These are phyloP conservation scores for Boehmeria nivea DNA, from an alignment of 306 rosid genomes.

Conservation along the genomic window DNA sequence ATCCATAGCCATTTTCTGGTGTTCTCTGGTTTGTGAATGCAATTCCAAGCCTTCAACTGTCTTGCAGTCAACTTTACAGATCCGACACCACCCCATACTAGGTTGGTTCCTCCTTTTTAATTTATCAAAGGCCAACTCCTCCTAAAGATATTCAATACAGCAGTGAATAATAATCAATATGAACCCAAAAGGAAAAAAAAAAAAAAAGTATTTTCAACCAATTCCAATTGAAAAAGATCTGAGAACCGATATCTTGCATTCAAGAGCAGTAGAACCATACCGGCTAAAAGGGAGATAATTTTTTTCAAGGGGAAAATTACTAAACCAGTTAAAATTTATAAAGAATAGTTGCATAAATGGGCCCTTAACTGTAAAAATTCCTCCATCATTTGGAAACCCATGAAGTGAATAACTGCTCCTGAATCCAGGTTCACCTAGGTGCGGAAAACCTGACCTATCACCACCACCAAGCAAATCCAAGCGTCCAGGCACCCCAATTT, in stretches of 20 bases:
- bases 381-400: slow-evolving; percentile 65
- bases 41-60: slow-evolving; percentile 92
- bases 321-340: not conserved
- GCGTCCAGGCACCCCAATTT: no score
- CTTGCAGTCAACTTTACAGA: slow-evolving; percentile 93
- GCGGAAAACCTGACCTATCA: slow-evolving; percentile 55
- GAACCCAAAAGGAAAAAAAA: not conserved
- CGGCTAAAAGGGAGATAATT: no score
- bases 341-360: slow-evolving; percentile 2
- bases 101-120: slow-evolving; percentile 63
- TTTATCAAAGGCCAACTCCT: slow-evolving; percentile 67
- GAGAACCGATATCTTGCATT: no score
- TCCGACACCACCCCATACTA: slow-evolving; percentile 95
- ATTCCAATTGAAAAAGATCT: not conserved
- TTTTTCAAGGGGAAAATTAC: no score
- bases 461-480: slow-evolving; percentile 61
- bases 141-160: slow-evolving; percentile 44
- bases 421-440: slow-evolving; percentile 94
- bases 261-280: no score
- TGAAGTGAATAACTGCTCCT: slow-evolving; percentile 81
- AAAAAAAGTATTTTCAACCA: slow-evolving; percentile 10
- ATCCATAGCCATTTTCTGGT: slow-evolving; percentile 92
- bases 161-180: slow-evolving; percentile 7
- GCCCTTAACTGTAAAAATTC: slow-evolving; percentile 68
- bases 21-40: slow-evolving; percentile 95